These are phyloP conservation scores for Elongisporangium senticosum DNA, from an alignment of 352 stramenopile species.

Conservation along the genomic window DNA sequence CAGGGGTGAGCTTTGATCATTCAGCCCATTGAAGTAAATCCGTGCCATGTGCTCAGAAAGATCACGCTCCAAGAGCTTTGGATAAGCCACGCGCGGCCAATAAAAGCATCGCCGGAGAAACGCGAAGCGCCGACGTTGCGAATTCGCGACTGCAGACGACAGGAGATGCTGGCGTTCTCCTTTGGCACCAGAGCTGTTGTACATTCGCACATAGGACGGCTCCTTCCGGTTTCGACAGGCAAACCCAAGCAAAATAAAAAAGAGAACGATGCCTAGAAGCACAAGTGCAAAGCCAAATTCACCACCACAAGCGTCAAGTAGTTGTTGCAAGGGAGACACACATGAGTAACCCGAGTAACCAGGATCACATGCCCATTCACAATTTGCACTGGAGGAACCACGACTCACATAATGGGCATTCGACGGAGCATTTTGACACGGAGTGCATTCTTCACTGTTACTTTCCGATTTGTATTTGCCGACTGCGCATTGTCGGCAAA, in stretches of 20 bases:
- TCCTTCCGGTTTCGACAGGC: constrained; percentile 68
- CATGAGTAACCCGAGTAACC: constrained; percentile 71
- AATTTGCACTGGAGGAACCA: constrained; percentile 41
- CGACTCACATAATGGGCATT: constrained; percentile 63
- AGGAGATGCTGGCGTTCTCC: constrained; percentile 63
- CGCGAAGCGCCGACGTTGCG: constrained; percentile 47
- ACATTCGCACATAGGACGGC: constrained; percentile 46
- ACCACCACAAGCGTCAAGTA: constrained; percentile 72
- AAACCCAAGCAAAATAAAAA: constrained; percentile 72
- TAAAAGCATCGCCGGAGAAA: constrained; percentile 60
- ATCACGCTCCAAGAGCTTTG: constrained; percentile 75
- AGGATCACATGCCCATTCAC: constrained; percentile 69
- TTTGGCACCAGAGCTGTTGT: constrained; percentile 36
- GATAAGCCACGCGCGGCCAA: constrained; percentile 70
- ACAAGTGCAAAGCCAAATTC: constrained; percentile 67
- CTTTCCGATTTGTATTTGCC: constrained; percentile 75
- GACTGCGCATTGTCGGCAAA: constrained; percentile 53
- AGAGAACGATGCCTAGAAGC: constrained; percentile 54
- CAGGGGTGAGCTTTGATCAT: constrained; percentile 56
- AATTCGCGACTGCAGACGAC: constrained; percentile 48
- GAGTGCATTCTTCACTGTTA: constrained; percentile 67
- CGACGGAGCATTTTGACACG: constrained; percentile 52
- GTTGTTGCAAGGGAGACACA: constrained; percentile 67
- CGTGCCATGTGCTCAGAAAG: constrained; percentile 76
- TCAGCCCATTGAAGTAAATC: constrained; percentile 64